Conservation (phyloP, 2,329 filamentous ascomycete species). For the Exophiala alcalophila region DNA sequence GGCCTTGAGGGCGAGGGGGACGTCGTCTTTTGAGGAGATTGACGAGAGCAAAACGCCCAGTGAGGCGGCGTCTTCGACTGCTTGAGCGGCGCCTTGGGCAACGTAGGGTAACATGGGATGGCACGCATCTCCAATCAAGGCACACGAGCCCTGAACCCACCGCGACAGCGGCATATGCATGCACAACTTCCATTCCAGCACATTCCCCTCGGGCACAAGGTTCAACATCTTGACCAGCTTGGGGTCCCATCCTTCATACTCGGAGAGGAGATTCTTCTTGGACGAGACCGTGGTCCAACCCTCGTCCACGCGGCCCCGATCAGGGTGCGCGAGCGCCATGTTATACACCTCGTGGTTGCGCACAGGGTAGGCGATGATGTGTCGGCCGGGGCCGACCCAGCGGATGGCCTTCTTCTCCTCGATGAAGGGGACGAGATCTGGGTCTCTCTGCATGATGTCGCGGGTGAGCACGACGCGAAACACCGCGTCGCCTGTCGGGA, state of each 20-base stretch:
- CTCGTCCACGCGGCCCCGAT: constrained; percentile 58
- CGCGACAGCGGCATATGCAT: constrained; percentile 60
- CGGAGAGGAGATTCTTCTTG: constrained; percentile 58
- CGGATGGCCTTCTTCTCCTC: constrained; percentile 33
- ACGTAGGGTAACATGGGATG: constrained; percentile 48
- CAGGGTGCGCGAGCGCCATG: constrained; percentile 60
- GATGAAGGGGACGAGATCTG: constrained; percentile 31
- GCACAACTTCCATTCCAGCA: constrained; percentile 65
- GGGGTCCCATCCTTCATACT: constrained; percentile 60
- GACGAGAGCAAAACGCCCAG: constrained; percentile 33
- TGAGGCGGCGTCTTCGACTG: constrained; percentile 44
- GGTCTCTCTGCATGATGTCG: constrained; percentile 29
- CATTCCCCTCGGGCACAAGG: constrained; percentile 59
- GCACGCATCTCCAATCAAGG: constrained; percentile 44
- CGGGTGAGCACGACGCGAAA: constrained; percentile 33
- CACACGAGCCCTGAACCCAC: constrained; percentile 50
- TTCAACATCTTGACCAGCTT: constrained; percentile 59
- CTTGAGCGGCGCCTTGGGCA: constrained; percentile 45
- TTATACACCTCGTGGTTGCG: constrained; percentile 64
- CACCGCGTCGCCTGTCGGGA: constrained; percentile 33
- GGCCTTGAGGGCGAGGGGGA: constrained; percentile 35
- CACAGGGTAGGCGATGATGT: constrained; percentile 35
- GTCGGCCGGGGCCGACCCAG: constrained; percentile 35
- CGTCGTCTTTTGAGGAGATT: constrained; percentile 39
- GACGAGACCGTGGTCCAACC: constrained; percentile 63